A percentile compares a stretch with the other conserved stretches of the same genome.
Conservation (phyloP, 176 grass and related monocot species). For the Raddia distichophylla region DNA sequence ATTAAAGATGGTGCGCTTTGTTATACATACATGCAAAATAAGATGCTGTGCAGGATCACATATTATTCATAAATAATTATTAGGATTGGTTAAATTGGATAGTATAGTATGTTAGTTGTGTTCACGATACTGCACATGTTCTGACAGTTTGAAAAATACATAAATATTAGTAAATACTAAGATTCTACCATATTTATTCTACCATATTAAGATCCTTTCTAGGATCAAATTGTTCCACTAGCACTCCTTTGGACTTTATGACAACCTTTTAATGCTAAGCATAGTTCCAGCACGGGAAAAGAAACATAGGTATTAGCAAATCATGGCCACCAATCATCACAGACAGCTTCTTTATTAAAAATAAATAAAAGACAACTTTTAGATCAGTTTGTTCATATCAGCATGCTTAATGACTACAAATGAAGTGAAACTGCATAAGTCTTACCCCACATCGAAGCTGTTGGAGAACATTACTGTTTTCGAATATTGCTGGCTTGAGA, state of each 20-base stretch:
- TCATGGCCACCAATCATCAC: too few species aligned
- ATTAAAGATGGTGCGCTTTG: not conserved
- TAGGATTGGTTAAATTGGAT: not conserved
- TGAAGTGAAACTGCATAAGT: conserved; percentile 29
- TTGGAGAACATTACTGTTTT: conserved; percentile 85
- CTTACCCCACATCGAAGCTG: conserved; percentile 95
- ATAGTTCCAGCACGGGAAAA: not conserved
- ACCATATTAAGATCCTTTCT: not conserved
- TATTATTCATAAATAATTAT: not conserved
- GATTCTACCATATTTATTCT: not conserved
- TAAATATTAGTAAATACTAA: not conserved
- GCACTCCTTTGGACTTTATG: not conserved
- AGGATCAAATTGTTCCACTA: not conserved
- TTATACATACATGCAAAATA: not conserved
- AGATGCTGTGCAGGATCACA: not conserved
- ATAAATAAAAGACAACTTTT: not conserved
- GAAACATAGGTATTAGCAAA: not conserved
- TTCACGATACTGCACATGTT: not conserved
- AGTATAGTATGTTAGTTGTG: not conserved
- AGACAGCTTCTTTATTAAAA: not conserved
- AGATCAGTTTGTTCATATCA: not conserved
- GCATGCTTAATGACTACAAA: conserved; percentile 37
- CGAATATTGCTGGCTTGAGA: conserved; percentile 94
- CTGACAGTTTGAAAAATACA: too few species aligned
- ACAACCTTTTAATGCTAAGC: not conserved